Evolutionary conservation across 2,329 filamentous ascomycete genomes (phyloP), one percentile per base, ranked within the genome.

Genomic region (Coniochaeta sp.): DNA sequence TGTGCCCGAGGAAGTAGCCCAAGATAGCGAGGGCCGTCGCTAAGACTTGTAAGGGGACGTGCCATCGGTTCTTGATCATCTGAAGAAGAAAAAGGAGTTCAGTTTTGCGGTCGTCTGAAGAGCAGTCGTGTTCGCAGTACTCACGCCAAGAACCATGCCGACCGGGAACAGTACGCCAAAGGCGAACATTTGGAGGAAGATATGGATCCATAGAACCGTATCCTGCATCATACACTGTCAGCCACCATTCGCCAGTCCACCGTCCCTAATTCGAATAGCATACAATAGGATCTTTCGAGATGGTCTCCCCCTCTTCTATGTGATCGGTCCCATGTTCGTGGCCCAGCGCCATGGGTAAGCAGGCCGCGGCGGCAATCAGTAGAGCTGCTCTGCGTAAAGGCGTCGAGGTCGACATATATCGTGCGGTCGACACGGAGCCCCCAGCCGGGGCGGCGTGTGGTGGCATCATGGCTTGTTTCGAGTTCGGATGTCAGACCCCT

Each of bases 131-230:
- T 38, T 52, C 19, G 22, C 11, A 40, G 4, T 1, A 77, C 88
- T 68, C 84, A 95, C 90, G 62, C 93, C 93, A 19, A 97, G 79
- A 47, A 98, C 92, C 93, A 99, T 98, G 67, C 95, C 95, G 17
- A 91, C 81, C 12, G 95, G 95, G 70, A 96, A 98, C 62, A 98
- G 84, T 67, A 99, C 81, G 63, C 95, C 95, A 79, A 96, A 98
- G 61, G 92, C 86, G 61, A 95, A 70, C 72, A 87, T 89, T 81
- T 96, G 93, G 54, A 96, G 75, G 62, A 96, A 81, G 69, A 99
- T 98, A 76, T 99, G 95, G 67, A 89, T 81, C 95, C 95, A 99
- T 84, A 99, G 76, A 68, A 87, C 91, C 47, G 87, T 82, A 73
- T 98, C 95, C 83, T 87, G 65, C 28, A 22, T 34, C 31, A 65